A percentile compares a stretch with the other conserved stretches of the same genome.
Conservation (phyloP, 352 stramenopile species). For the Pythium coloratum region DNA sequence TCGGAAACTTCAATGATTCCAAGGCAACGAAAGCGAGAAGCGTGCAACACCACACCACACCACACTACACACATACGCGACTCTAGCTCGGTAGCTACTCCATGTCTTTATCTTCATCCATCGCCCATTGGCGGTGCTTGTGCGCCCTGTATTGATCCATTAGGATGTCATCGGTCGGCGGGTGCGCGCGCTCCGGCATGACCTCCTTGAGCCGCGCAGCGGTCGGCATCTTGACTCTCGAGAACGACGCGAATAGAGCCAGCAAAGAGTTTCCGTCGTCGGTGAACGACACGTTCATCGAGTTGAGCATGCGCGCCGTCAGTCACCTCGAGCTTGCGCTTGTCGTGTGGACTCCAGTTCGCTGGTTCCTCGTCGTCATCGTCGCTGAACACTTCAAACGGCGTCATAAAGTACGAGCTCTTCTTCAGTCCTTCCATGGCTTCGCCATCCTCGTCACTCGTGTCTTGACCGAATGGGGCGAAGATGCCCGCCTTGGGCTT, state of each 20-base stretch:
- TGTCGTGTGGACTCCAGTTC: neutral
- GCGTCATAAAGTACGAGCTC: neutral
- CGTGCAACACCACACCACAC: too few relatives aligned
- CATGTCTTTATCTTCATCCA: neutral
- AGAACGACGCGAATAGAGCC: neutral
- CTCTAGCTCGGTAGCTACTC: neutral
- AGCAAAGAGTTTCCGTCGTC: neutral
- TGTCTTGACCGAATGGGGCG: neutral
- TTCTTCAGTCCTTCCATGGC: neutral
- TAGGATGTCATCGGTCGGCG: neutral
- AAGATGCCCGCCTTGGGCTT: neutral
- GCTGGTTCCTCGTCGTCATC: neutral
- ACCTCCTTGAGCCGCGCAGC: neutral
- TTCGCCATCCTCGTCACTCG: neutral
- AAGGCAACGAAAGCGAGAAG: neutral
- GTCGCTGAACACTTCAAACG: neutral
- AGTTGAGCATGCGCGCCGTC: neutral
- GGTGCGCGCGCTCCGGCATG: neutral
- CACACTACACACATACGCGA: too few relatives aligned
- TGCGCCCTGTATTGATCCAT: neutral
- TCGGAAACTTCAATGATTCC: too few relatives aligned
- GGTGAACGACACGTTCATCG: neutral
- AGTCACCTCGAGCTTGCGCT: neutral
- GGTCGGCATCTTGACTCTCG: neutral
- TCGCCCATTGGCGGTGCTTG: neutral